phyloP scores from a whole-genome alignment of 495 filamentous ascomycete genomes.

The Tetracladium setigerum region DNA sequence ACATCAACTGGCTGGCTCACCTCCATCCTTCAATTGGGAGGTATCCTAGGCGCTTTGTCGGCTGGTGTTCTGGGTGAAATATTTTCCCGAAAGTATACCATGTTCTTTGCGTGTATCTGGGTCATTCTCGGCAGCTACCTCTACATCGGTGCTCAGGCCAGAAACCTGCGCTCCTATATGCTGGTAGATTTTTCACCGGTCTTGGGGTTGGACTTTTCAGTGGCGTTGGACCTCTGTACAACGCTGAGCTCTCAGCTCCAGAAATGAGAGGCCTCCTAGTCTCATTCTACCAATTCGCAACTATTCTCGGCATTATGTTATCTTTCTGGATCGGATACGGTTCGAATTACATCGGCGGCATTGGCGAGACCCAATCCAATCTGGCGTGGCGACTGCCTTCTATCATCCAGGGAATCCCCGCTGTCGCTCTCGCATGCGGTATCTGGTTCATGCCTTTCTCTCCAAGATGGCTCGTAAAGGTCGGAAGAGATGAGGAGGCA shows the following conservation, averaged over 20 bases:
- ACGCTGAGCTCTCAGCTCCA: constrained; percentile 22
- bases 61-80: constrained; percentile 18
- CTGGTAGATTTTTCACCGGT: constrained; percentile 20
- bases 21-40: constrained; percentile 19
- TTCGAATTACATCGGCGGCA: constrained; percentile 40
- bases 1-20: constrained; percentile 36
- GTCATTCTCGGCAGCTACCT: constrained; percentile 18
- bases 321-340: constrained; percentile 24
- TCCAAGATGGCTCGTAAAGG: constrained; percentile 50
- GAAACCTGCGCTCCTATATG: constrained; percentile 14
- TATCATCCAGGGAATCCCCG: constrained; percentile 37
- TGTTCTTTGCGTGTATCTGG: constrained; percentile 17
- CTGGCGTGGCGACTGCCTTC: constrained; percentile 39
- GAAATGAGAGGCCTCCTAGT: constrained; percentile 19
- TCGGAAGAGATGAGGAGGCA: constrained; percentile 40
- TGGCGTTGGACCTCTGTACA: constrained; percentile 21
- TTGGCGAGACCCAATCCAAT: constrained; percentile 31
- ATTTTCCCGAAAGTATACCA: constrained; percentile 20
- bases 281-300: constrained; percentile 22
- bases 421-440: constrained; percentile 30
- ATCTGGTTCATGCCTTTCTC: constrained; percentile 31
- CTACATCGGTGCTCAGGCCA: constrained; percentile 12
- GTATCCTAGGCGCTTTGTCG: constrained; percentile 14
- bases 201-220: constrained; percentile 18
- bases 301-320: constrained; percentile 22